Evolutionary conservation across 495 filamentous ascomycete species (phyloP), one percentile per base, ranked within the genome.

Genomic region (Stereocaulon alpinum): DNA sequence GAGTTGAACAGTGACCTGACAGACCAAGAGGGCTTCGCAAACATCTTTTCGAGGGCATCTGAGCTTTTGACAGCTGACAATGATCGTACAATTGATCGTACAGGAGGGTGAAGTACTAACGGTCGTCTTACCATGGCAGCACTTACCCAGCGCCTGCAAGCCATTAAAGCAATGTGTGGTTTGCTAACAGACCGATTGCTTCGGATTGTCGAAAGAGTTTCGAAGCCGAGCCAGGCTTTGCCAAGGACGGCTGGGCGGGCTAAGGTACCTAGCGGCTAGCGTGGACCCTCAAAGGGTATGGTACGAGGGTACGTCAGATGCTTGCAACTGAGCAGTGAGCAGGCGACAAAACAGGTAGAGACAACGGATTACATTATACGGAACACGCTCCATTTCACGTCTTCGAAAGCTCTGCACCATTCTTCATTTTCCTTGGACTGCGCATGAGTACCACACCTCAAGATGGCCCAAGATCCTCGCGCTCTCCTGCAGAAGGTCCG

Each of bases 11-110:
- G 81, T 6, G 86, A 84, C 27, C 80, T 77, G 60, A 96, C 87
- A 40, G 92, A 96, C 91, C 91, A 96, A 62, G 79, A 84, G 15
- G 90, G 89, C 42, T 78, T 76, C 14, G 82, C 79, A 45, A 96
- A 80, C 42, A 92, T 76, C 3, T 69, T 67, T 40, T 76, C 70
- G 47, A 86, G 73, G 51, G 81, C 72, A 17, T 67, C 40, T 37
- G 55, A 22, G 42, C 49, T 17, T 17, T 50, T 55, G 11, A 44
- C 29, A 3, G 42, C 30, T 27, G 61, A 56, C 17, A 22, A 27
- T 2, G 40, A 6, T 43, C 49, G 29, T 6, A n/a, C n/a, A 52
- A 7, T 17, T 14, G 14, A n/a, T n/a, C 17, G 30, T 52, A 37
- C 18, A 12, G 29, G 11, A 9, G 49, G 30, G 6, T 32, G 12